A percentile compares a stretch with the other conserved stretches of the same genome.
Conservation (phyloP, 495 filamentous ascomycete species). For the Aspergillus nidulans region DNA sequence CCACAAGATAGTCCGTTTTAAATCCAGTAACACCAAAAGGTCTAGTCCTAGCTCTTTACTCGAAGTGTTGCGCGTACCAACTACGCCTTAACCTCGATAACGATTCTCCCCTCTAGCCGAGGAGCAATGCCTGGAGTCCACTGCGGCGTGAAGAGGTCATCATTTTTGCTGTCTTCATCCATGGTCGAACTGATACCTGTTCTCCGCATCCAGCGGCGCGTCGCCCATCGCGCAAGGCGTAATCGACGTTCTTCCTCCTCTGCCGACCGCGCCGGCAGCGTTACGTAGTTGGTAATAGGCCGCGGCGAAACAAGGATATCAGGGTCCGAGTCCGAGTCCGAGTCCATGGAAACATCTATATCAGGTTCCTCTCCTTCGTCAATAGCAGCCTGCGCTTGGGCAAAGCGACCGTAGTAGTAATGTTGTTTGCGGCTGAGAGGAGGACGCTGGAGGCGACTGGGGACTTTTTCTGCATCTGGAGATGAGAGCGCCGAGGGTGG, state of each 20-base stretch:
- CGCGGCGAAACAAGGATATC: constrained; percentile 36
- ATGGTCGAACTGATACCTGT: constrained; percentile 49
- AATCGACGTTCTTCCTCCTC: constrained; percentile 38
- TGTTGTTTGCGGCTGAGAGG: constrained; percentile 22
- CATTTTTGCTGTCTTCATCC: constrained; percentile 44
- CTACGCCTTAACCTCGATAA: constrained; percentile 24
- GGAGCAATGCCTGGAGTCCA: constrained; percentile 81
- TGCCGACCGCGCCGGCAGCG: constrained; percentile 31
- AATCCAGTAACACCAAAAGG: neutral
- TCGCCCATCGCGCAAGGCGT: constrained; percentile 54
- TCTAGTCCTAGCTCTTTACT: constrained; percentile 9
- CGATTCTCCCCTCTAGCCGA: constrained; percentile 70
- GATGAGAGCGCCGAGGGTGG: constrained; percentile 27
- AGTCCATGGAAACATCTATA: constrained; percentile 36
- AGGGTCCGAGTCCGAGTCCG: constrained; percentile 42
- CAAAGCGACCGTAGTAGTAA: constrained; percentile 44
- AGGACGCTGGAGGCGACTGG: constrained; percentile 12
- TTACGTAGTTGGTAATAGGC: constrained; percentile 38
- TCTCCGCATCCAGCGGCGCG: constrained; percentile 69
- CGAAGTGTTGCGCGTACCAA: neutral
- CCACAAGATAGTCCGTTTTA: neutral
- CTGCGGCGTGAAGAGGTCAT: constrained; percentile 53
- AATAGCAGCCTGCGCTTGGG: constrained; percentile 18
- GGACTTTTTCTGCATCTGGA: constrained; percentile 28
- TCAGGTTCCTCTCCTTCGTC: constrained; percentile 14